These are phyloP conservation scores for Phytophthora cryptogea DNA, from an alignment of 352 stramenopile species.

Conservation along the genomic window DNA sequence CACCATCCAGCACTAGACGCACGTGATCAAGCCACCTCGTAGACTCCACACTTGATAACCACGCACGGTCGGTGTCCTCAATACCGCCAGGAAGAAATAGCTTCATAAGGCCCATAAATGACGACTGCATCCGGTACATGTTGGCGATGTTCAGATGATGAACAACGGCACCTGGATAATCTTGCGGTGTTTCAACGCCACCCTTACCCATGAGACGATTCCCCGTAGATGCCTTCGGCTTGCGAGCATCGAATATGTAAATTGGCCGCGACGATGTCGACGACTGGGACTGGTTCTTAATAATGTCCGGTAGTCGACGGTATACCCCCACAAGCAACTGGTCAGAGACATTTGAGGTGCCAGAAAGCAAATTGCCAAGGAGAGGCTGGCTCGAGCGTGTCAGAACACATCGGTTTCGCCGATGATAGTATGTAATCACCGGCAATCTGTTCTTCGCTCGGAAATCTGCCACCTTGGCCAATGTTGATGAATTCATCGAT, in stretches of 20 bases:
- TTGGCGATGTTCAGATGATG: constrained; percentile 92
- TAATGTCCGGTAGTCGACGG: constrained; percentile 81
- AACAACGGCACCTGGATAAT: constrained; percentile 80
- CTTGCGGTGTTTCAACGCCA: constrained; percentile 84
- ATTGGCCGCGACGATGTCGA: constrained; percentile 70
- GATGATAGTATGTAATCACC: constrained; percentile 87
- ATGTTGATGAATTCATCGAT: constrained; percentile 64
- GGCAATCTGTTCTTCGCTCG: constrained; percentile 86
- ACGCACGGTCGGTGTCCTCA: constrained; percentile 72
- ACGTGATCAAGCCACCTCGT: constrained; percentile 89
- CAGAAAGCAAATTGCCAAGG: constrained; percentile 72
- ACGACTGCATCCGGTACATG: constrained; percentile 93
- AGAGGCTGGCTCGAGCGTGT: constrained; percentile 85
- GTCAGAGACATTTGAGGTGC: constrained; percentile 74
- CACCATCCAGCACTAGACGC: constrained; percentile 77
- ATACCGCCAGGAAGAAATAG: constrained; percentile 64
- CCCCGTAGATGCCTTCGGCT: constrained; percentile 87
- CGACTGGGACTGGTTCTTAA: constrained; percentile 69
- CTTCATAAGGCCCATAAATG: constrained; percentile 72
- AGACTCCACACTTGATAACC: constrained; percentile 70
- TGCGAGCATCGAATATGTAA: constrained; percentile 92
- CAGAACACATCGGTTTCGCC: constrained; percentile 76
- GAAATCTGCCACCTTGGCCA: constrained; percentile 80
- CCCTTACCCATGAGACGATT: constrained; percentile 93
- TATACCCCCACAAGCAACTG: constrained; percentile 77